Base-by-base conservation (phyloP, 345 rosid species). In the Gossypium herbaceum region DNA sequence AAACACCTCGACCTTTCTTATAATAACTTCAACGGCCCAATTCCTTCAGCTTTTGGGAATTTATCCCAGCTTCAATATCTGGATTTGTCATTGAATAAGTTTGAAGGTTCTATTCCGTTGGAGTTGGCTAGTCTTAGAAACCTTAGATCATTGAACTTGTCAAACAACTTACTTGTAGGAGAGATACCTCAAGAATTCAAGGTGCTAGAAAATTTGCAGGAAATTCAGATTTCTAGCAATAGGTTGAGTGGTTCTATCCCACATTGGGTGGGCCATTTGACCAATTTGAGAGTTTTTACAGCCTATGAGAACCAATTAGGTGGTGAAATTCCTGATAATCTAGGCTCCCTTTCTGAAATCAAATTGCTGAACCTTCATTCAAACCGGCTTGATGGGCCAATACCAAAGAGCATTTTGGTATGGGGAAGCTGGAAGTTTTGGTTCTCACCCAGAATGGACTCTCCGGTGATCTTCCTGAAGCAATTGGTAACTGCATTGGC, bases 291-390 rank as follows among this genome's bases (percentile, higher is more conserved):
- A 60, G 77, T 82, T 58, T 85, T 96, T 51, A 83, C 87, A 12
- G 93, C 97, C 52, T 91, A 86, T 84, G 84, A 76, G 80, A 96
- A 96, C 78, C 78, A 77, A 11, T 78, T 96, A 48, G 82, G 71
- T 1, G 97, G 97, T 62, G 88, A 85, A 72, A 81, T 96, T 50
- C 97, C 97, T 0, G 83, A 81, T 58, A 86, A 83, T 79, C 82
- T 95, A 55, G 99, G 99, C 48, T 82, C 71, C 1, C 81, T 80
- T 80, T 91, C 97, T 58, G 92, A 90, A 60, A 75, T 95, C 74
- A 82, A 81, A 70, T 81, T 86, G 83, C 79, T 95, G 84, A 95
- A 95, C 85, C 96, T 95, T 79, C 99, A 95, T 70, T 93, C 99
- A 0, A 95, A 95, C 78, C 82, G 76, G 78, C 91, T 95, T 12